Evolutionary conservation across 1,284 basidiomycete genomes (phyloP).

Genomic region (Albatrellus sp.): DNA sequence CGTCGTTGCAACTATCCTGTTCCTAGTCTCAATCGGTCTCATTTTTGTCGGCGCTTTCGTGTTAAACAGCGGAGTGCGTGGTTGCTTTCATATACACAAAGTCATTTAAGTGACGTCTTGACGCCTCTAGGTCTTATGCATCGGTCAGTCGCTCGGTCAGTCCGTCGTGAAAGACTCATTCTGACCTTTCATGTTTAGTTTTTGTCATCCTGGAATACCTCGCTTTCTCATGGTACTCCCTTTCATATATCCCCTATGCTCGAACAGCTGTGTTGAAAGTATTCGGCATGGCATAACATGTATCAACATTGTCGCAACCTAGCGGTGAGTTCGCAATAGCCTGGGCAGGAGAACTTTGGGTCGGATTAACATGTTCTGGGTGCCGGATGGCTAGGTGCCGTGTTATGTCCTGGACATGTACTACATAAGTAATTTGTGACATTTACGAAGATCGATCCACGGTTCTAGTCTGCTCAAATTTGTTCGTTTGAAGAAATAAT

Average conservation of each 20-base stretch:
- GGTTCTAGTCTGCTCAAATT: too few species aligned
- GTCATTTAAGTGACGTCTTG: neutral
- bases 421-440: too few species aligned
- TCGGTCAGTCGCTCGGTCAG: slow-evolving; percentile 24
- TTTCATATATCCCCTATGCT: slow-evolving; percentile 84
- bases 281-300: slow-evolving; percentile 35
- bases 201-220: slow-evolving; percentile 81
- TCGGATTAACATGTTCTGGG: too few species aligned
- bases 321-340: too few species aligned
- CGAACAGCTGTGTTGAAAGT: slow-evolving; percentile 57
- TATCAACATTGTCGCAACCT: too few species aligned
- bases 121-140: slow-evolving; percentile 27
- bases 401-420: too few species aligned
- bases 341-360: too few species aligned
- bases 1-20: slow-evolving; percentile 70
- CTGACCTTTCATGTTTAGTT: slow-evolving; percentile 29
- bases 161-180: neutral
- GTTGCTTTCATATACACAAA: slow-evolving; percentile 2
- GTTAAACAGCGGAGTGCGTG: slow-evolving; percentile 48
- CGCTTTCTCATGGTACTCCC: slow-evolving; percentile 75
- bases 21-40: slow-evolving; percentile 66
- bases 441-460: too few species aligned
- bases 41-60: slow-evolving; percentile 79
- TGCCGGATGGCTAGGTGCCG: too few species aligned
- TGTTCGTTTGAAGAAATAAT: too few species aligned